Conservation (phyloP, 2,329 filamentous ascomycete genomes). For the Conoideocrella luteorostrata region DNA sequence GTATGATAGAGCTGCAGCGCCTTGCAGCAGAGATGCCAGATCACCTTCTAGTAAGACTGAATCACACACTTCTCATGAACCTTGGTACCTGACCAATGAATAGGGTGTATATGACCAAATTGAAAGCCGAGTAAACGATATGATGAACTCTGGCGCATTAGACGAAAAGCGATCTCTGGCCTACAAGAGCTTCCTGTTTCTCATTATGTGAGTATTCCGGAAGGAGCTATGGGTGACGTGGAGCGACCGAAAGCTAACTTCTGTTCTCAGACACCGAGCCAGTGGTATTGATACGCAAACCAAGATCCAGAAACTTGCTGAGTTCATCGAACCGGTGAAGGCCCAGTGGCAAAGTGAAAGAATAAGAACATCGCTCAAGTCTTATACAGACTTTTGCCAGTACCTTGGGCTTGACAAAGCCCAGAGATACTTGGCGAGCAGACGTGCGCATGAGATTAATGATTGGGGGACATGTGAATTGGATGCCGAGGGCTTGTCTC, state of each 20-base stretch:
- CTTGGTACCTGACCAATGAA: neutral
- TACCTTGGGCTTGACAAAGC: conserved; percentile 75
- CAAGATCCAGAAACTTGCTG: conserved; percentile 64
- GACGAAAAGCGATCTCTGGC: conserved; percentile 83
- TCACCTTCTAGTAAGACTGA: conserved; percentile 61
- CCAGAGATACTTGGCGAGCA: conserved; percentile 68
- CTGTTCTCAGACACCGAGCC: conserved; percentile 63
- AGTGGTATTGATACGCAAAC: conserved; percentile 63
- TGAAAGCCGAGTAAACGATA: conserved; percentile 73
- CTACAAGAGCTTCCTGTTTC: conserved; percentile 85
- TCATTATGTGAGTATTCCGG: conserved; percentile 61
- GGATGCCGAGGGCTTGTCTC: conserved; percentile 69
- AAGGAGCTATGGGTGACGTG: neutral
- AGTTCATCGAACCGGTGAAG: conserved; percentile 78
- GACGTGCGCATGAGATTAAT: conserved; percentile 65
- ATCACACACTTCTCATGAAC: neutral
- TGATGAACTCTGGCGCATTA: conserved; percentile 63
- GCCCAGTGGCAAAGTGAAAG: conserved; percentile 69
- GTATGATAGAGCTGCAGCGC: conserved; percentile 80
- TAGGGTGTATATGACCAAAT: conserved; percentile 81
- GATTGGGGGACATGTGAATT: conserved; percentile 79
- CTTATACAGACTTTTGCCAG: conserved; percentile 72
- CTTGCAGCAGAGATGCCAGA: conserved; percentile 88
- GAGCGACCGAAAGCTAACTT: conserved; percentile 4
- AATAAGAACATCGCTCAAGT: conserved; percentile 62